These are phyloP conservation scores for Podaxis sp. DNA, from an alignment of 768 basidiomycete genomes.

Conservation along the genomic window DNA sequence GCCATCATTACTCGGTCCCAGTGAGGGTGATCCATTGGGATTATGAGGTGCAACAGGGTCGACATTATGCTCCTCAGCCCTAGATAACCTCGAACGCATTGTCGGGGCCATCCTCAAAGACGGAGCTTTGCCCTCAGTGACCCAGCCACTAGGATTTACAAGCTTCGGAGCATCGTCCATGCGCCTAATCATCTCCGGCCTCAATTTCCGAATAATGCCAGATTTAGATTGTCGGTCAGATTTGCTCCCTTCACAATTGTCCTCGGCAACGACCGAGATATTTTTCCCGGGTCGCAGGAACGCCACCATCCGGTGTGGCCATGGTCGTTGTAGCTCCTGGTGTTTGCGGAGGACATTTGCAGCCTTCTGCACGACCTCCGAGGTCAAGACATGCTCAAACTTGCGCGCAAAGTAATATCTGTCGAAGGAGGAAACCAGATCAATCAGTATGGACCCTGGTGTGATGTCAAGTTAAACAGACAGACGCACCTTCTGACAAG, in stretches of 20 bases:
- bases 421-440: constrained; percentile 4
- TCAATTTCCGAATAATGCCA: constrained; percentile 34
- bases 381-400: constrained; percentile 54
- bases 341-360: constrained; percentile 17
- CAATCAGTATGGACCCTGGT: constrained; percentile 1
- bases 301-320: constrained; percentile 19
- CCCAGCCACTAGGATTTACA: constrained; percentile 71
- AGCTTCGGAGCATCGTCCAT: constrained; percentile 65
- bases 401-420: constrained; percentile 71
- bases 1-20: not conserved
- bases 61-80: not conserved
- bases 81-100: not conserved
- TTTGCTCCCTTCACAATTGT: constrained; percentile 4
- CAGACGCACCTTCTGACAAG: constrained; percentile 59
- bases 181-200: constrained; percentile 75
- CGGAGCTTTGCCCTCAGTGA: constrained; percentile 41
- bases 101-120: not conserved
- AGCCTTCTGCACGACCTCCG: constrained; percentile 29
- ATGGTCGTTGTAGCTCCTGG: constrained; percentile 20
- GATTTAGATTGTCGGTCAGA: constrained; percentile 11
- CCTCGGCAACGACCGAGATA: constrained; percentile 12
- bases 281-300: constrained; percentile 10
- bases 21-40: not conserved
- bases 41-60: not conserved
- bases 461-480: not conserved